These are phyloP conservation scores for Euclidium syriacum DNA, from an alignment of 345 rosid genomes.

Conservation along the genomic window DNA sequence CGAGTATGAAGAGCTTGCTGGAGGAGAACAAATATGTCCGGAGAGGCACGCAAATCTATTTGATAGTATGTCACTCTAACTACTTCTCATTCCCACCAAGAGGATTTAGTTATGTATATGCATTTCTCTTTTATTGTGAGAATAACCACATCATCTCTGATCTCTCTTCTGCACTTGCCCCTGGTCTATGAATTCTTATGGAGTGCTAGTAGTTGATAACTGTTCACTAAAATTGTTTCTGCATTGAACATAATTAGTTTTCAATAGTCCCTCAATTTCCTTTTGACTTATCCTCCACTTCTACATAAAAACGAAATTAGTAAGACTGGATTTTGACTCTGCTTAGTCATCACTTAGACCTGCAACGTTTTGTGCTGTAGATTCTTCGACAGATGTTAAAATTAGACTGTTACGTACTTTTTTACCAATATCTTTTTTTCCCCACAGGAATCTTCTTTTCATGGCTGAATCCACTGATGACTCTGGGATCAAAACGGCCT, in stretches of 20 bases:
- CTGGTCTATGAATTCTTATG: neutral
- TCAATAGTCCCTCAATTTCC: neutral
- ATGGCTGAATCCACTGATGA: slow-evolving; percentile 92
- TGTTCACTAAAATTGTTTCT: neutral
- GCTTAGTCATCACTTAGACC: slow-evolving; percentile 7
- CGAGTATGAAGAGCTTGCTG: slow-evolving; percentile 91
- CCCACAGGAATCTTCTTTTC: slow-evolving; percentile 53
- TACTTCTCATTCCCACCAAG: slow-evolving; percentile 5
- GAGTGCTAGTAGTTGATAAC: neutral
- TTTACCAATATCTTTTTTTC: neutral
- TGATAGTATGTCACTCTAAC: slow-evolving; percentile 56
- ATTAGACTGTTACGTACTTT: neutral
- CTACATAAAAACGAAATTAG: neutral
- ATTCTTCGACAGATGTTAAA: slow-evolving; percentile 11
- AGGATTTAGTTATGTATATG: slow-evolving; percentile 11
- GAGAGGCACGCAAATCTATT: slow-evolving; percentile 71
- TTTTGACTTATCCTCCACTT: slow-evolving; percentile 2
- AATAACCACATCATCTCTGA: slow-evolving; percentile 1
- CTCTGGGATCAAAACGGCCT: slow-evolving; percentile 79
- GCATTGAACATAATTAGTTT: neutral
- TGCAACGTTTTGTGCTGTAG: neutral
- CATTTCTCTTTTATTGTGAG: slow-evolving; percentile 14
- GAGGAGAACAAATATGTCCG: slow-evolving; percentile 86
- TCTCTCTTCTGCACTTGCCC: neutral
- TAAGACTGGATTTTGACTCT: slow-evolving; percentile 2